Base-by-base conservation (phyloP, 257 asterid species). In the Penstemon davidsonii region DNA sequence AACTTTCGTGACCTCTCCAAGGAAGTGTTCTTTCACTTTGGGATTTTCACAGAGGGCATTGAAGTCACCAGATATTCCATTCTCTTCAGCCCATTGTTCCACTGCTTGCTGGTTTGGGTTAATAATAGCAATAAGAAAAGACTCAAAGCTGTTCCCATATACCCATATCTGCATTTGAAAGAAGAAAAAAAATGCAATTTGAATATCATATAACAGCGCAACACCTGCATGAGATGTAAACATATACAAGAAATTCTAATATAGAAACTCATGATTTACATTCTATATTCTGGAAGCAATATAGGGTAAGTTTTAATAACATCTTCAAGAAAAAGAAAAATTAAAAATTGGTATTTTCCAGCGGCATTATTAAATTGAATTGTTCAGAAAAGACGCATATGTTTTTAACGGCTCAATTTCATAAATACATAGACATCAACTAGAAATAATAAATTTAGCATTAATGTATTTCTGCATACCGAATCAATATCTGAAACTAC, bases 81-180 rank as follows among this genome's bases (percentile, higher is more conserved):
- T 73, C 72, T 84, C 82, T 76, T 80, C 84, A 40, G 96, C 96
- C 96, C 96, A 93, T 18, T 67, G 75, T 78, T 90, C 95, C 69
- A 88, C 58, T 41, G 83, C 91, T 69, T 74, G 84, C 80, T 81
- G 60, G 69, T 51, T 85, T 64, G 97, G 96, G 83, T 90, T 90
- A 49, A 87, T 60, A 45, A 93, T 77, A 66, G 96, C 96, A 74
- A 93, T 83, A 49, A 93, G 96, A 76, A 74, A 93, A 56, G 96
- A 86, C 77, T 93, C 99, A 7, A 93, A 93, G 85, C 99, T 93
- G 82, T 87, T 93, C 46, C 99, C 99, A 9, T 93, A 90, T 10
- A 93, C 60, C 99, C 99, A 93, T 70, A 90, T 83, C 99, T 93
- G 92, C 75, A 75, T 52, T 66, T 36, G 12, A 18, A 71, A 37